Evolutionary conservation across 345 rosid genomes (phyloP).

Genomic region (Bruguiera parviflora): DNA sequence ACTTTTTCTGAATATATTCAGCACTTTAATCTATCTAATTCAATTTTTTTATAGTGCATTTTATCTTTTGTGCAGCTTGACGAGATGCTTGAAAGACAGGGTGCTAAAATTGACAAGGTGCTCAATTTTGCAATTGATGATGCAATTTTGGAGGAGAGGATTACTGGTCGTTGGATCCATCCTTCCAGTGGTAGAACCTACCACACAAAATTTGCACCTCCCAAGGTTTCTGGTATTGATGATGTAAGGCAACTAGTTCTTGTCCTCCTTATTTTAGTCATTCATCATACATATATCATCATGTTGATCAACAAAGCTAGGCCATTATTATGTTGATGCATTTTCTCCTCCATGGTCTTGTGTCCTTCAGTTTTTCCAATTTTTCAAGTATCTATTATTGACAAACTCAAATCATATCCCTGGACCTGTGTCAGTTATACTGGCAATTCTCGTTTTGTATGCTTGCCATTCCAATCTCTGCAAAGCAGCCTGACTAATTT

Average conservation of each 20-base stretch:
- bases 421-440: neutral
- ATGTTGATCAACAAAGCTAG: too few relatives aligned
- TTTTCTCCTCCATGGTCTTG: too few relatives aligned
- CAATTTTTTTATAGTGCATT: neutral
- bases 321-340: too few relatives aligned
- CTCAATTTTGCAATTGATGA: constrained; percentile 91
- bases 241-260: constrained; percentile 56
- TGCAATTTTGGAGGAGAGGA: constrained; percentile 88
- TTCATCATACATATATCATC: too few relatives aligned
- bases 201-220: constrained; percentile 84
- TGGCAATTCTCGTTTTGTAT: neutral
- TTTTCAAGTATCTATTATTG: neutral
- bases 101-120: constrained; percentile 71
- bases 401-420: neutral
- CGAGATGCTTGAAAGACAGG: constrained; percentile 81
- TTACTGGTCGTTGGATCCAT: constrained; percentile 95
- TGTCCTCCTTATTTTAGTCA: constrained; percentile 1
- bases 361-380: too few relatives aligned
- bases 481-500: neutral
- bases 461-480: neutral
- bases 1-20: neutral
- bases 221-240: constrained; percentile 71
- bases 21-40: neutral
- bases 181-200: constrained; percentile 95
- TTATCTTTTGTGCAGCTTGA: constrained; percentile 61